Evolutionary conservation across 148 eudicot genomes (phyloP), one percentile per base, ranked within the genome.

Genomic region (Cornus florida): DNA sequence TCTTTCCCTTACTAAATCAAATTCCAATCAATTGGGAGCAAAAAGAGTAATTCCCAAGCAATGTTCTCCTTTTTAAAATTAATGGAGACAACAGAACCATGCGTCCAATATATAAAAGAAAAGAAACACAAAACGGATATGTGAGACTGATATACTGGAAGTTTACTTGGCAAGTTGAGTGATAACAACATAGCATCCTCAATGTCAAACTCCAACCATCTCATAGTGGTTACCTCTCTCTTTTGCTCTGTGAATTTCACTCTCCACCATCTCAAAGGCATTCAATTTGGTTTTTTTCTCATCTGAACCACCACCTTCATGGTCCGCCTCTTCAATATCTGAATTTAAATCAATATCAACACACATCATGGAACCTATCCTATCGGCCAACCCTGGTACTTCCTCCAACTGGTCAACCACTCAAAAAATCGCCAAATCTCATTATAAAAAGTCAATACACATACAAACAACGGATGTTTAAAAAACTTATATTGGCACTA

Each of bases 351-450:
- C 91, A 70, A 56, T 76, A 64, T 88, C 97, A 69, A 96, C 97
- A 78, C 98, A 96, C 99, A 96, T 96, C 81, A 96, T 72, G 70
- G 99, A 78, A 72, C 89, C 94, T 97, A 96, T 96, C 84, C 99
- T 93, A 83, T 96, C 93, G 70, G 86, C 92, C 95, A 96, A 88
- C 65, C 98, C 99, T 5, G 98, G 99, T 81, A 96, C 90, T 86
- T 94, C 92, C 79, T 88, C 90, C 83, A 96, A 87, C 99, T 96
- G 92, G 86, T 89, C 71, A 78, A 83, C 77, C 81, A 70, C 72
- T 75, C 65, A 85, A 77, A 75, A 84, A 10, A 2, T 10, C n/a
- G 39, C 28, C 41, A 68, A 43, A 53, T 2, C 2, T 46, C 19
- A 78, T 62, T 20, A 17, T 10, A 41, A 22, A 70, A 13, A 65